Percentiles rank a stretch among this genome's conserved stretches.
Conservation (phyloP, 768 basidiomycete genomes). For the Mrakia hoshinonis region DNA sequence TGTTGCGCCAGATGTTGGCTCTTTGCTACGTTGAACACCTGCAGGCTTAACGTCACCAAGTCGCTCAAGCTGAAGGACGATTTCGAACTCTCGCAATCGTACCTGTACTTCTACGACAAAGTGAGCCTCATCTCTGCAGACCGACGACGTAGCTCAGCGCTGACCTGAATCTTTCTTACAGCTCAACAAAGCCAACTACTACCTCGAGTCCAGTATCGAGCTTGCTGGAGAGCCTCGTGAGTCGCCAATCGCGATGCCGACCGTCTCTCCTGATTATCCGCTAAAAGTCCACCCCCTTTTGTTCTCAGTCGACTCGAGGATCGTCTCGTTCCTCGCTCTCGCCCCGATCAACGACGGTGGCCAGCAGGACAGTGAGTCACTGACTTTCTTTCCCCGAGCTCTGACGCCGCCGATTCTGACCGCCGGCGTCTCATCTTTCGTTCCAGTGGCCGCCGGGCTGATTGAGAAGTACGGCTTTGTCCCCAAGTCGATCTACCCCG, state of each 20-base stretch:
- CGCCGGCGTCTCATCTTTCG: not conserved
- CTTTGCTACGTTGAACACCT: slow-evolving; percentile 42
- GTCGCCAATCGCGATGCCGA: slow-evolving; percentile 77
- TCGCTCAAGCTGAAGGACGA: slow-evolving; percentile 66
- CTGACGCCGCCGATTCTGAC: not conserved
- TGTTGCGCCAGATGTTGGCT: slow-evolving; percentile 80
- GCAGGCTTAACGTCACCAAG: slow-evolving; percentile 76
- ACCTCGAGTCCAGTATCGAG: slow-evolving; percentile 77
- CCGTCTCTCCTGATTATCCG: slow-evolving; percentile 19
- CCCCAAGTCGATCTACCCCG: slow-evolving; percentile 68
- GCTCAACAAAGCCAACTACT: slow-evolving; percentile 84
- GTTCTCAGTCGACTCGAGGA: slow-evolving; percentile 57
- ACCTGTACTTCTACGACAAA: slow-evolving; percentile 92
- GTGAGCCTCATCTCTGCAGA: no score
- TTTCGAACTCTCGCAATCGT: slow-evolving; percentile 86
- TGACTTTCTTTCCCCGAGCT: slow-evolving; percentile 34
- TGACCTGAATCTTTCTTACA: slow-evolving; percentile 36
- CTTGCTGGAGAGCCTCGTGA: slow-evolving; percentile 65
- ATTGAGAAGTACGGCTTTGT: slow-evolving; percentile 70
- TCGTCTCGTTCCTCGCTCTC: slow-evolving; percentile 63
- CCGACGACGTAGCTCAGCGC: no score
- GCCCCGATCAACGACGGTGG: slow-evolving; percentile 64
- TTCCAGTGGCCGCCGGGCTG: slow-evolving; percentile 10
- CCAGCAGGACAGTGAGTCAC: slow-evolving; percentile 87
- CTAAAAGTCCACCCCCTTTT: not conserved